Base-by-base conservation (phyloP, 2,329 filamentous ascomycete genomes). In the Samsoniella hepiali region DNA sequence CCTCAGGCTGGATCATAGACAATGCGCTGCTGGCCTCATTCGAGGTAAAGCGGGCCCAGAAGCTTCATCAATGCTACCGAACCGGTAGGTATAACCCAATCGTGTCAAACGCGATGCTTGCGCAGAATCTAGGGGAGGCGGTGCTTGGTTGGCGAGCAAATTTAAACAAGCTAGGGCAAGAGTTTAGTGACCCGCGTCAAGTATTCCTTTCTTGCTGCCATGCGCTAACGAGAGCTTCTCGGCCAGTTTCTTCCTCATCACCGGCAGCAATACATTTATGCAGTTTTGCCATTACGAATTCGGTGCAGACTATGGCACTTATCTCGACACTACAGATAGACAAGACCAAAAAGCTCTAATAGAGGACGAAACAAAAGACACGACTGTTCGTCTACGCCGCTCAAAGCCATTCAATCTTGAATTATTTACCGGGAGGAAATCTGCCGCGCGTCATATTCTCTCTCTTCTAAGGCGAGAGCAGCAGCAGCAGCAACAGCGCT, bases 171-270 rank as follows among this genome's bases (percentile, higher is more conserved):
- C 51, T 55, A 27, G 51, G 51, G 34, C 31, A 40, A 27, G 32
- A 55, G 51, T 55, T 55, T 38, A 36, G 50, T 54, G 9, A 15
- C 34, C 34, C 8, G 22, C 10, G n/a, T 34, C 7, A 38, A 55
- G 22, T 31, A 29, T 49, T 29, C 22, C 51, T 55, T 55, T 40
- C 13, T 55, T 51, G 15, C 29, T 34, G 5, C 11, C 34, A 13
- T 27, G 4, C n/a, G 17, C 51, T 55, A 55, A 55, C 32, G n/a
- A 40, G 31, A 55, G 29, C 27, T 22, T 40, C 34, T 53, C 3
- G 50, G 32, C 50, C 9, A 55, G 51, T 55, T 55, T 55, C 34
- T 40, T 55, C 34, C 51, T 55, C n/a, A 55, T 55, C 34, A 55
- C 51, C 9, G n/a, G 34, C 10, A 55, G 34, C 15, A 55, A 55